Percentiles rank a stretch among this genome's conserved stretches.
These are phyloP conservation scores for Globisporangium nodosum DNA, from an alignment of 352 stramenopile genomes.

Conservation along the genomic window DNA sequence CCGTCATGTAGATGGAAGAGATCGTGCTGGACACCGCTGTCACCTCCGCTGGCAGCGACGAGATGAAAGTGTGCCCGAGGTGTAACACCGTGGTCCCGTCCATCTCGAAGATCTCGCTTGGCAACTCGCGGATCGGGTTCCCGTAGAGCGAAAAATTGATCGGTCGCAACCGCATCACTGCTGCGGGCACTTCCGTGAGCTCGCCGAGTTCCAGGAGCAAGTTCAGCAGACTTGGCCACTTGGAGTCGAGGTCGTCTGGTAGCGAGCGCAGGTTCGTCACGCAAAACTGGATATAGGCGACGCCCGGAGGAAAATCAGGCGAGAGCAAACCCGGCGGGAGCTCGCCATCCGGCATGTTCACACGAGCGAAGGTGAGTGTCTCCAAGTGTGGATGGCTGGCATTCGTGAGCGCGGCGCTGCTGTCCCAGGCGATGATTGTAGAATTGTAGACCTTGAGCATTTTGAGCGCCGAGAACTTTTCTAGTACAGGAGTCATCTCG, in stretches of 20 bases:
- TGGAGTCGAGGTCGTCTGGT: background rate
- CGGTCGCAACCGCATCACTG: background rate
- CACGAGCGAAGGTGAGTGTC: constrained; percentile 17
- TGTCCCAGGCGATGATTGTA: constrained; percentile 23
- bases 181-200: background rate
- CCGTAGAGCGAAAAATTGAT: background rate
- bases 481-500: constrained; percentile 21
- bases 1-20: background rate
- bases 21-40: background rate
- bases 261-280: background rate
- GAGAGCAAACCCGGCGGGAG: background rate
- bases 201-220: background rate
- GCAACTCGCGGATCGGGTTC: background rate
- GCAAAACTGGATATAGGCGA: background rate
- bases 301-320: background rate
- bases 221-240: background rate
- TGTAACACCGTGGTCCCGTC: background rate
- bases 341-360: background rate
- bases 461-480: constrained; percentile 24
- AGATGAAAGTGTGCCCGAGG: background rate
- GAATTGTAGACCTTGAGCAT: constrained; percentile 43
- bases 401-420: constrained; percentile 21
- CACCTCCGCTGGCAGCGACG: background rate
- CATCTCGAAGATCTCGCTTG: background rate
- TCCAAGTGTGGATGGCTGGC: constrained; percentile 21